Conservation (phyloP, 306 rosid species). For the Glycine tomentella region DNA sequence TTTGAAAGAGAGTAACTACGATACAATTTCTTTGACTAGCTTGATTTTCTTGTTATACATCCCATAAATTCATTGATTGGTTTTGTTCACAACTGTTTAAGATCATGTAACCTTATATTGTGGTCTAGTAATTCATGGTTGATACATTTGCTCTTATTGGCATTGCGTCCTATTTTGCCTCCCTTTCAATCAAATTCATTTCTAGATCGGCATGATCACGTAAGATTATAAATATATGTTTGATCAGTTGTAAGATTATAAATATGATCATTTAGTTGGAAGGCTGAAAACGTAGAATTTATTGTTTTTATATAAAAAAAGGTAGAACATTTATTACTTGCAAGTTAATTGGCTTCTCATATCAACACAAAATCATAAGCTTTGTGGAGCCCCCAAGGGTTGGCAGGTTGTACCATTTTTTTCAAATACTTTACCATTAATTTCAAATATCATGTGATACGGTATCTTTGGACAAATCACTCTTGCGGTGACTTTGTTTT, state of each 20-base stretch:
- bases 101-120: not conserved
- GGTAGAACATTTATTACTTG: not conserved
- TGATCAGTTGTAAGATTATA: not conserved
- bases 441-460: not conserved
- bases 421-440: not conserved
- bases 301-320: no score
- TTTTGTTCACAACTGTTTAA: not conserved
- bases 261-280: not conserved
- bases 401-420: no score
- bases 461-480: not conserved
- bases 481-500: not conserved
- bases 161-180: not conserved
- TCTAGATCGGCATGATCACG: not conserved
- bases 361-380: not conserved
- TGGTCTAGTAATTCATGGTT: not conserved
- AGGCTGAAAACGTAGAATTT: not conserved
- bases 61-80: no score
- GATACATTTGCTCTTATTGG: not conserved
- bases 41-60: no score
- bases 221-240: not conserved
- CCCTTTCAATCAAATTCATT: slow-evolving; percentile 13
- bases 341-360: not conserved
- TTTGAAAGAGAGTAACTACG: no score
- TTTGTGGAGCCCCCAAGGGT: no score
- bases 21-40: no score